phyloP scores from a whole-genome alignment of 2,329 filamentous ascomycete species.

The Botrytis byssoidea region DNA sequence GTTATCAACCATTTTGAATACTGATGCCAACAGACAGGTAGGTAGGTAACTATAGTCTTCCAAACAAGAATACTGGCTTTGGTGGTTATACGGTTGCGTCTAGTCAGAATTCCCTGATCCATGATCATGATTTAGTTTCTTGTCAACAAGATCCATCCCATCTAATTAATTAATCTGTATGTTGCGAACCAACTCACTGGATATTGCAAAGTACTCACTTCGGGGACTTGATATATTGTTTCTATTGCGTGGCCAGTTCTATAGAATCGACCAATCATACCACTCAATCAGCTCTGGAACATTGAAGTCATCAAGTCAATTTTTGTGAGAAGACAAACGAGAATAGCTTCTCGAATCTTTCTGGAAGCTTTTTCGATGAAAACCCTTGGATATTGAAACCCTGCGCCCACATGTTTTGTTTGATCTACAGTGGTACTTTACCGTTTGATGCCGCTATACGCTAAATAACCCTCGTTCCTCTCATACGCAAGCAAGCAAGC shows the following conservation, averaged over 20 bases:
- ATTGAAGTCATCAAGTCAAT: too few relatives aligned
- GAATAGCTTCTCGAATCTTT: conserved; percentile 11
- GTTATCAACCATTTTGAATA: not conserved
- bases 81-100: not conserved
- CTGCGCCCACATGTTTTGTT: conserved; percentile 15
- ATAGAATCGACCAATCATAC: not conserved
- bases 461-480: not conserved
- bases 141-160: not conserved
- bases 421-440: conserved; percentile 12
- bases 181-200: not conserved
- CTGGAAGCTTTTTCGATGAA: conserved; percentile 9
- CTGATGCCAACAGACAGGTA: not conserved
- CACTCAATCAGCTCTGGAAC: not conserved
- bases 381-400: conserved; percentile 8
- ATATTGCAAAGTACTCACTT: not conserved
- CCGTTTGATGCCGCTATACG: conserved; percentile 6
- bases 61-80: not conserved
- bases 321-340: not conserved
- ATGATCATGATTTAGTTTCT: not conserved
- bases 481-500: not conserved
- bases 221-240: not conserved
- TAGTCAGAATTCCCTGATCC: conserved; percentile 4
- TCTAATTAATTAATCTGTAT: conserved; percentile 1
- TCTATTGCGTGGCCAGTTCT: not conserved
- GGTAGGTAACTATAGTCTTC: not conserved